Base-by-base conservation (phyloP, 805 yeast species). In the Zygosaccharomyces kombuchaensis region DNA sequence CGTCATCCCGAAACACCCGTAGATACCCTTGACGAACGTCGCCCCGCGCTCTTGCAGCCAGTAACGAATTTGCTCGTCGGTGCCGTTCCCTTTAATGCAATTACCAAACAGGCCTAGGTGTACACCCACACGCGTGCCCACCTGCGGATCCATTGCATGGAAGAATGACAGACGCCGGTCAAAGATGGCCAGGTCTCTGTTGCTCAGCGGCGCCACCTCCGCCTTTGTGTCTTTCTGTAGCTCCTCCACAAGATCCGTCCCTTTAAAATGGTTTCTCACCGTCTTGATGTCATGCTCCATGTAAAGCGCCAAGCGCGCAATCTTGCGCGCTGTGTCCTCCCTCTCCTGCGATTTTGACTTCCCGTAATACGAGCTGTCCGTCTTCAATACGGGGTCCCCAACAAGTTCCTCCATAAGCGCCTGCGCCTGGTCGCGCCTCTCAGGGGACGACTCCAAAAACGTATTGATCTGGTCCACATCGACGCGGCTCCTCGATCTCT, bases 1-100 rank as follows among this genome's bases (percentile, higher is more conserved):
- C 12, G 96, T 89, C 96, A 88, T 88, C 37, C 84, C 88, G 68
- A 88, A 88, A 67, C 96, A 89, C 22, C 96, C 96, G 59, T 81
- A 84, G 16, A 84, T 72, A 49, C 78, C 84, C 59, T 75, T 80
- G 32, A 82, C 61, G 50, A 68, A 69, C 1, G 72, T 62, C 9
- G 88, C 80, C 54, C 86, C 89, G 58, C 84, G 75, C 55, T 77
- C 80, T 48, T 73, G 69, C 43, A 88, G 76, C 97, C 97, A 90
- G 69, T 82, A 91, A 35, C 80, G 71, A 57, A 83, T 76, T 72
- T 90, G 98, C 46, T 80, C 87, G 27, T 78, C 75, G 7, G 97
- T 84, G 53, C 96, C 98, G 57, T 86, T 84, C 51, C 96, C 96
- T 55, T 83, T 79, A 46, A 90, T 70, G 46, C 96, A 87, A 47